Percentiles rank a stretch among this genome's conserved stretches.
Evolutionary conservation across 192 early-diverging fungal genomes (phyloP).

Genomic region (Mortierella alpina): DNA sequence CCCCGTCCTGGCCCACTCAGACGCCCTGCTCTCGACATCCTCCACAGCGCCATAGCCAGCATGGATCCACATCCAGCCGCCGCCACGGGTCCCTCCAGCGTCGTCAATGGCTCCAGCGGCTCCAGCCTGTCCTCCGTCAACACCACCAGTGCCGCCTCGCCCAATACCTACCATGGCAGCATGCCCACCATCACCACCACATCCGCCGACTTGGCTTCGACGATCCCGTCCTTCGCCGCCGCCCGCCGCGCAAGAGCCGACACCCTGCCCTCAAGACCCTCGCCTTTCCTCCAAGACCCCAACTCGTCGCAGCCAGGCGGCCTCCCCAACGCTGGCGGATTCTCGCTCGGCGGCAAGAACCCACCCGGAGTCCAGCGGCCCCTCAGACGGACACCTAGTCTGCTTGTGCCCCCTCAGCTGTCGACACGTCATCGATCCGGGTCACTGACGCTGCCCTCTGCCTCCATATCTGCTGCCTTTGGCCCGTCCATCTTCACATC

Average conservation of each 20-base stretch:
- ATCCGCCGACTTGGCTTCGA: conserved; percentile 30
- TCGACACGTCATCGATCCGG: conserved; percentile 64
- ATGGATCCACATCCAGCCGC: neutral
- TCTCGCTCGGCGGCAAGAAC: conserved; percentile 29
- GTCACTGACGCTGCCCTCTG: conserved; percentile 64
- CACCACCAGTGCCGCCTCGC: neutral
- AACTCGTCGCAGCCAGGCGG: conserved; percentile 9
- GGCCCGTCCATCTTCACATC: conserved; percentile 70
- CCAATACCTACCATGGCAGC: neutral
- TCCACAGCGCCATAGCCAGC: no score
- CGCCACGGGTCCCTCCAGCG: neutral
- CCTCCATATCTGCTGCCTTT: conserved; percentile 65
- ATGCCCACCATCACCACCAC: conserved; percentile 48
- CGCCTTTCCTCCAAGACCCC: conserved; percentile 30
- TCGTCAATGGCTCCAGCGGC: neutral
- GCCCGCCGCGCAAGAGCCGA: conserved; percentile 61
- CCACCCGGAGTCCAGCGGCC: conserved; percentile 30
- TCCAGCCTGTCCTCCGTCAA: neutral
- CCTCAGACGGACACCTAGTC: conserved; percentile 33
- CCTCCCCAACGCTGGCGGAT: conserved; percentile 12
- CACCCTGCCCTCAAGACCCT: conserved; percentile 56
- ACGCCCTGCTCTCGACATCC: neutral
- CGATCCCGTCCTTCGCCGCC: conserved; percentile 47
- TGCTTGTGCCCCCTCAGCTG: conserved; percentile 52
- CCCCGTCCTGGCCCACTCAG: neutral